Percentiles rank a stretch among this genome's conserved stretches.
phyloP scores from a whole-genome alignment of 2,329 filamentous ascomycete genomes.

The Neophaeococcomyces aloes region DNA sequence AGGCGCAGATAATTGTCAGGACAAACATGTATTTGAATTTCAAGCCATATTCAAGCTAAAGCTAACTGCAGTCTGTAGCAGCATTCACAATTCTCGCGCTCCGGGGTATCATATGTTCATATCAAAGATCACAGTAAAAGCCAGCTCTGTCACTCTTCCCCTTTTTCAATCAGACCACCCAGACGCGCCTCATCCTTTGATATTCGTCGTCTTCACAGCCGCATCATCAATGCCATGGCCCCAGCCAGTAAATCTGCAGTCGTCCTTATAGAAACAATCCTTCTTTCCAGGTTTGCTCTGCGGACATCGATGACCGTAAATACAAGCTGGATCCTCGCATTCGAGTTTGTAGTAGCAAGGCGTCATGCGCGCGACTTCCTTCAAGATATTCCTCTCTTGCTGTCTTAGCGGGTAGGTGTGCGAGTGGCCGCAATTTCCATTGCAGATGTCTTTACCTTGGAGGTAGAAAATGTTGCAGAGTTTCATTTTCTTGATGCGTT shows the following conservation, averaged over 20 bases:
- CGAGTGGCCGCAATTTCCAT: slow-evolving; percentile 48
- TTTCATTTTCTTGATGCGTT: slow-evolving; percentile 52
- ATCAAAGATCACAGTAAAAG: background rate
- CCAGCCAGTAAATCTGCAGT: slow-evolving; percentile 47
- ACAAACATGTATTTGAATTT: background rate
- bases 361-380: slow-evolving; percentile 52
- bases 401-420: slow-evolving; percentile 44
- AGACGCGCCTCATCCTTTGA: slow-evolving; percentile 13
- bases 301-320: slow-evolving; percentile 54
- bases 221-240: slow-evolving; percentile 49
- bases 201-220: slow-evolving; percentile 43
- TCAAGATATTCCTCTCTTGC: slow-evolving; percentile 44
- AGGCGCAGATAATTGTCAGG: too few species aligned
- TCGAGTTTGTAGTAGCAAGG: slow-evolving; percentile 48
- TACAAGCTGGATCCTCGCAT: slow-evolving; percentile 51
- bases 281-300: slow-evolving; percentile 42
- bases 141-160: background rate
- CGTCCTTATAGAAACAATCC: slow-evolving; percentile 47
- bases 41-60: background rate
- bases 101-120: slow-evolving; percentile 1
- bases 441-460: slow-evolving; percentile 42
- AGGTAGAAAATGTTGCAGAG: slow-evolving; percentile 54
- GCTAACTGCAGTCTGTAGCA: too few species aligned
- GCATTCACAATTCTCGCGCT: too few species aligned
- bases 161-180: background rate